Percentiles rank a stretch among this genome's conserved stretches.
phyloP scores from a whole-genome alignment of 1,284 basidiomycete species.

The Boletus hoseneyae region DNA sequence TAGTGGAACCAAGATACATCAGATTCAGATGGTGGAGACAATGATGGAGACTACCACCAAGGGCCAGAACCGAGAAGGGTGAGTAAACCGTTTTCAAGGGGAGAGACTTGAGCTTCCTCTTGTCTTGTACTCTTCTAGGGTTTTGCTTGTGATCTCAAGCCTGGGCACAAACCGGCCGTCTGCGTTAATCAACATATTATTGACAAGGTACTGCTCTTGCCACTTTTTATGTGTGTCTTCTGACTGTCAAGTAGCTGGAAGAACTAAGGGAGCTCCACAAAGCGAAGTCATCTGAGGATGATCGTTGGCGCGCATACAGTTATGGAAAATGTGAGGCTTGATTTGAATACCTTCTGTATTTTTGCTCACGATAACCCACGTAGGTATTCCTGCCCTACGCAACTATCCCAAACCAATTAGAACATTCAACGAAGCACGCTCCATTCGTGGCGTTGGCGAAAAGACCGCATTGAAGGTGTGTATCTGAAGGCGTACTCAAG shows the following conservation, averaged over 20 bases:
- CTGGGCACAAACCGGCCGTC: conserved; percentile 25
- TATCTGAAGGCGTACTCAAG: not conserved
- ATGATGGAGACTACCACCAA: conserved; percentile 1
- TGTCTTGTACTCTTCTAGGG: conserved; percentile 35
- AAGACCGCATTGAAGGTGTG: conserved; percentile 73
- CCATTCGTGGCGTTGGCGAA: conserved; percentile 65
- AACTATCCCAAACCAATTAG: conserved; percentile 60
- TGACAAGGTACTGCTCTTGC: conserved; percentile 48
- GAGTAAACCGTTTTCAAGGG: not conserved
- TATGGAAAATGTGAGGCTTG: conserved; percentile 55
- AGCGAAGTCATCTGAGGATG: conserved; percentile 51
- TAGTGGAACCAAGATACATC: conserved; percentile 27
- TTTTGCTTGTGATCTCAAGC: conserved; percentile 59
- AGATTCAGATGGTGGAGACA: conserved; percentile 25
- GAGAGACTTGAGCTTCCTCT: not conserved
- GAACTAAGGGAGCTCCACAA: conserved; percentile 61
- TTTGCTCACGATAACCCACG: conserved; percentile 11
- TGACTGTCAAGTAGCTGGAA: conserved; percentile 44
- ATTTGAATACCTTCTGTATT: too few relatives aligned
- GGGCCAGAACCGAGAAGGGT: conserved; percentile 16
- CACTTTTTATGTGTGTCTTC: not conserved
- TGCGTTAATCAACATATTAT: conserved; percentile 66
- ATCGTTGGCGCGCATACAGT: conserved; percentile 58
- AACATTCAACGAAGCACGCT: conserved; percentile 58
- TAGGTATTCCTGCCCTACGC: conserved; percentile 56